phyloP scores from a whole-genome alignment of 2,329 filamentous ascomycete species.

The Lasiodiplodia sp. region DNA sequence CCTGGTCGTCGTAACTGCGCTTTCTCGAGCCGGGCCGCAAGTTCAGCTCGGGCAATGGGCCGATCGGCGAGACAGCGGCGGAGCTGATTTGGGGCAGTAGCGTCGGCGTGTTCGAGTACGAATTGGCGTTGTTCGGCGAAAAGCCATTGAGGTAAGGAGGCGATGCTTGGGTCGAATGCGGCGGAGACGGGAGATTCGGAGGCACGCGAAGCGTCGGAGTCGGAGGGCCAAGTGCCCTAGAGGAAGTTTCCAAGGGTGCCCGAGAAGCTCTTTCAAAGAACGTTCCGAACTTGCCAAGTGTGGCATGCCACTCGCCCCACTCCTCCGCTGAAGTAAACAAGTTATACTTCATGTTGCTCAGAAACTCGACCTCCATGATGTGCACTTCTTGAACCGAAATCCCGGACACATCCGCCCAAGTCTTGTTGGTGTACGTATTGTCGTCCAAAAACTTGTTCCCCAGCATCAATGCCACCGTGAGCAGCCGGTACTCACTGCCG shows the following conservation, averaged over 20 bases:
- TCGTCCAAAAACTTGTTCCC: slow-evolving; percentile 99
- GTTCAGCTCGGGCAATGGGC: slow-evolving; percentile 51
- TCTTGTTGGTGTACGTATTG: slow-evolving; percentile 99
- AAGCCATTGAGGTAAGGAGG: slow-evolving; percentile 53
- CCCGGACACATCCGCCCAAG: slow-evolving; percentile 96
- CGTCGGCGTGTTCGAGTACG: slow-evolving; percentile 49
- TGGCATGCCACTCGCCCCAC: slow-evolving; percentile 87
- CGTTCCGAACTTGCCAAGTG: slow-evolving; percentile 80
- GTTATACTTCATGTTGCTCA: slow-evolving; percentile 98
- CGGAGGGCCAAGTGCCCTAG: slow-evolving; percentile 43
- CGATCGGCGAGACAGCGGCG: slow-evolving; percentile 53
- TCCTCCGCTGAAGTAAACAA: slow-evolving; percentile 84
- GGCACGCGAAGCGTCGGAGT: slow-evolving; percentile 49
- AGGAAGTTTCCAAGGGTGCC: slow-evolving; percentile 50
- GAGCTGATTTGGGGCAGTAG: slow-evolving; percentile 51
- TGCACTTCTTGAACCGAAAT: slow-evolving; percentile 96
- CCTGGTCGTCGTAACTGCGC: slow-evolving; percentile 63
- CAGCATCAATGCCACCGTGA: slow-evolving; percentile 96
- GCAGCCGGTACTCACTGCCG: slow-evolving; percentile 89
- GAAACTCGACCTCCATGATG: slow-evolving; percentile 99
- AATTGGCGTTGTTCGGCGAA: slow-evolving; percentile 52
- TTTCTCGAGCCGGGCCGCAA: slow-evolving; percentile 56
- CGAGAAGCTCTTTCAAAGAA: slow-evolving; percentile 78
- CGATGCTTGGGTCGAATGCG: slow-evolving; percentile 58
- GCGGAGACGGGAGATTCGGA: slow-evolving; percentile 59